Conservation (phyloP, 2,329 filamentous ascomycete genomes). For the Zopfia rhizophila region DNA sequence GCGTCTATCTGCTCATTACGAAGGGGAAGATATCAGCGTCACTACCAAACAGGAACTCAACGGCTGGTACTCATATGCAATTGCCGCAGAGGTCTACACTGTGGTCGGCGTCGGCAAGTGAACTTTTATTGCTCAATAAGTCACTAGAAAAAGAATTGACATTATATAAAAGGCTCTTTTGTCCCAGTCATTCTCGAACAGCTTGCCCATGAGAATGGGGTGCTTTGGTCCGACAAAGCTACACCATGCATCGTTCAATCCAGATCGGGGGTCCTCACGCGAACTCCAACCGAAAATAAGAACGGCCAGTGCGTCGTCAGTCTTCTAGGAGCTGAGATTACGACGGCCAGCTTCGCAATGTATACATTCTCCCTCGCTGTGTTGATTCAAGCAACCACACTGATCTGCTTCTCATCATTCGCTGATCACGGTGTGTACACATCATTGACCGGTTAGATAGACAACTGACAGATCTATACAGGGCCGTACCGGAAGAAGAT, state of each 20-base stretch:
- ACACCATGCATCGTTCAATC: constrained; percentile 76
- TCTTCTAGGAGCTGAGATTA: constrained; percentile 81
- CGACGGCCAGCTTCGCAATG: constrained; percentile 93
- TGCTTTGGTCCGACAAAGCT: constrained; percentile 78
- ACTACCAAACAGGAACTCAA: constrained; percentile 83
- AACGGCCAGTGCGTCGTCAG: constrained; percentile 78
- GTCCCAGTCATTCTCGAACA: constrained; percentile 93
- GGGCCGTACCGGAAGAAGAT: constrained; percentile 81
- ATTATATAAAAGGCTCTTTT: constrained; percentile 74
- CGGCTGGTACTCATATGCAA: constrained; percentile 91
- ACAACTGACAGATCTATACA: constrained; percentile 23
- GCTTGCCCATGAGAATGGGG: constrained; percentile 86
- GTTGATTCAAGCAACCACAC: constrained; percentile 82
- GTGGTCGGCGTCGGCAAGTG: constrained; percentile 82
- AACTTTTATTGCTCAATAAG: constrained; percentile 5
- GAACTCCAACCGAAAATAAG: constrained; percentile 27
- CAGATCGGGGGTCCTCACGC: constrained; percentile 51
- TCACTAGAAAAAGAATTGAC: background rate
- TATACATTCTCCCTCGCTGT: constrained; percentile 94
- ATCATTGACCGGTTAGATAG: too few species aligned
- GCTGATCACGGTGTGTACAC: constrained; percentile 81
- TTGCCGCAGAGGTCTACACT: constrained; percentile 91
- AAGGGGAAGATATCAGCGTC: constrained; percentile 66
- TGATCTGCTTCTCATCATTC: constrained; percentile 92
- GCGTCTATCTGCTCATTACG: constrained; percentile 28